Evolutionary conservation across 768 basidiomycete species (phyloP).

Genomic region (Xerocomellus chrysenteron): DNA sequence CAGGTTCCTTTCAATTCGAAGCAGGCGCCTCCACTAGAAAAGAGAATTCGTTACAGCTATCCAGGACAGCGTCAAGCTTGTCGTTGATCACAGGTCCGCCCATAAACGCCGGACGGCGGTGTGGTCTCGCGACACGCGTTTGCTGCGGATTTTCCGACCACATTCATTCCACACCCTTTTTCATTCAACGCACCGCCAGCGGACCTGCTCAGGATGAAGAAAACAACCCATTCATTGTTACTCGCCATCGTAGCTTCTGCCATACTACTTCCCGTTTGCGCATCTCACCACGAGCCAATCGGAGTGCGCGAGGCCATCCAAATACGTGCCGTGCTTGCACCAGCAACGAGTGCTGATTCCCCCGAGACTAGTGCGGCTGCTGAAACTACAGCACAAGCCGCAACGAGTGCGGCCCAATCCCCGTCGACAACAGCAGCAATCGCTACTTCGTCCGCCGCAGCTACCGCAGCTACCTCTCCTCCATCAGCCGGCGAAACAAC

Average conservation of each 20-base stretch:
- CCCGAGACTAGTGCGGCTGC: neutral
- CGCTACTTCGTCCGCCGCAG: conserved; percentile 13
- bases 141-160: conserved; percentile 27
- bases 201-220: conserved; percentile 24
- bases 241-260: conserved; percentile 28
- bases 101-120: conserved; percentile 4
- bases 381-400: neutral
- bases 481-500: conserved; percentile 1
- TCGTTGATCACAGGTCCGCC: conserved; percentile 1
- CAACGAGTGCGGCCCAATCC: neutral
- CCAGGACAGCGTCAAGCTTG: neutral
- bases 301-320: conserved; percentile 12
- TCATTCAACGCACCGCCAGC: conserved; percentile 2
- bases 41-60: neutral
- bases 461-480: conserved; percentile 3
- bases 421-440: neutral
- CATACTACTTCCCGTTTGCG: conserved; percentile 25
- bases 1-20: conserved; percentile 3
- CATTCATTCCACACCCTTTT: conserved; percentile 19
- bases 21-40: neutral
- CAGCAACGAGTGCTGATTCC: neutral
- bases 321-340: conserved; percentile 10
- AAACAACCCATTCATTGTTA: conserved; percentile 23
- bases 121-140: conserved; percentile 14
- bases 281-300: conserved; percentile 21